Conservation (phyloP, 2,329 filamentous ascomycete species). For the Curvularia hawaiiensis region DNA sequence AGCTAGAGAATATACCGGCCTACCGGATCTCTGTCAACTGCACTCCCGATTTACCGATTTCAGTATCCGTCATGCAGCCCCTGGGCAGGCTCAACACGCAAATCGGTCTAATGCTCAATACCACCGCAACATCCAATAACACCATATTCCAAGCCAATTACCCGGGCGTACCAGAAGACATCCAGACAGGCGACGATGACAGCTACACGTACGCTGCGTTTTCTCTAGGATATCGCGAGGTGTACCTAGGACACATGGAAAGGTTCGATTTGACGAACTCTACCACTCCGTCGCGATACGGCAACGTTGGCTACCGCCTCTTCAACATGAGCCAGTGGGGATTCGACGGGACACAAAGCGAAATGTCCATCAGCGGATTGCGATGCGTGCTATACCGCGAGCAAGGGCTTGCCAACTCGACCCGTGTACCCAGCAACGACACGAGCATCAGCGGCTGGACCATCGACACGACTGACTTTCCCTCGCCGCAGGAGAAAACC, state of each 20-base stretch:
- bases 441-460: not conserved
- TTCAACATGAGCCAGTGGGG: not conserved
- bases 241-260: conserved; percentile 2
- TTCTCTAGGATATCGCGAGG: conserved; percentile 1
- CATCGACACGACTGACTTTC: not conserved
- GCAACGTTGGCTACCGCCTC: not conserved
- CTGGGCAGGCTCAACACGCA: not conserved
- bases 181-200: not conserved
- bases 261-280: not conserved
- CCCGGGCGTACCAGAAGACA: conserved; percentile 1
- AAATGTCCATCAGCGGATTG: not conserved
- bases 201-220: conserved; percentile 4
- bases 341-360: not conserved
- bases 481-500: not conserved
- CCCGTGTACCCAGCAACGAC: not conserved
- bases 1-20: conserved; percentile 6
- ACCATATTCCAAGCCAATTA: conserved; percentile 6
- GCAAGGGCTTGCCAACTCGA: not conserved
- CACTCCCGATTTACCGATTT: not conserved
- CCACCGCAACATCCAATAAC: not conserved
- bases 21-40: conserved; percentile 9
- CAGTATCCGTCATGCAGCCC: conserved; percentile 1
- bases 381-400: not conserved
- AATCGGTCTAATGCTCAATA: not conserved
- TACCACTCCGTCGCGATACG: not conserved